phyloP scores from a whole-genome alignment of 2,329 filamentous ascomycete species.

The Anthostomella pinea region DNA sequence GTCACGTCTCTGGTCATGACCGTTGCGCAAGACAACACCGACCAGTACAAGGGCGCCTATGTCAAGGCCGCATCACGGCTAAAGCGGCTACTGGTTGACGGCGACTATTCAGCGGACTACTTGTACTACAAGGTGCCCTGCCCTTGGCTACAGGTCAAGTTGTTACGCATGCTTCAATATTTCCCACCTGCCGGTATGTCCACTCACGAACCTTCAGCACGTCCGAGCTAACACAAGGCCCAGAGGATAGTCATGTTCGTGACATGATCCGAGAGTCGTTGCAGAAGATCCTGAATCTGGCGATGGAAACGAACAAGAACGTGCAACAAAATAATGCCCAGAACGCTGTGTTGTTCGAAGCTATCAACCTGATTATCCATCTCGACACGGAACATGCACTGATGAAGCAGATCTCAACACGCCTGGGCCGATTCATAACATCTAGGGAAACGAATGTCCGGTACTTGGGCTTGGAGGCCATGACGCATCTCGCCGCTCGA shows the following conservation, averaged over 20 bases:
- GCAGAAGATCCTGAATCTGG: slow-evolving; percentile 85
- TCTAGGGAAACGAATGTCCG: slow-evolving; percentile 96
- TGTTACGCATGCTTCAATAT: slow-evolving; percentile 88
- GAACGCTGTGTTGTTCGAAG: slow-evolving; percentile 96
- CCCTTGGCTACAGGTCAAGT: slow-evolving; percentile 96
- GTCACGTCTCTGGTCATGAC: slow-evolving; percentile 96
- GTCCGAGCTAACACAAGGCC: slow-evolving; percentile 23
- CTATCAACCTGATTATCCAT: slow-evolving; percentile 97
- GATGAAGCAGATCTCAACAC: slow-evolving; percentile 92
- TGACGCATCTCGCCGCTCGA: slow-evolving; percentile 94
- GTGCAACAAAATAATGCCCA: slow-evolving; percentile 99
- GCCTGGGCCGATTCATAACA: slow-evolving; percentile 92
- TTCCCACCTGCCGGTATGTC: slow-evolving; percentile 83
- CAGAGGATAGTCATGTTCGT: slow-evolving; percentile 88
- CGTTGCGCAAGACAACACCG: slow-evolving; percentile 87
- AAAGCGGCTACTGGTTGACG: slow-evolving; percentile 87
- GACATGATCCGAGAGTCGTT: slow-evolving; percentile 89
- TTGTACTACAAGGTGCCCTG: slow-evolving; percentile 99
- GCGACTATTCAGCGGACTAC: slow-evolving; percentile 86
- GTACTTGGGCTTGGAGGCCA: slow-evolving; percentile 92
- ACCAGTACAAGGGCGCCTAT: slow-evolving; percentile 91
- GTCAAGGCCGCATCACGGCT: slow-evolving; percentile 87
- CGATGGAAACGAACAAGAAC: slow-evolving; percentile 93
- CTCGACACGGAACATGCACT: slow-evolving; percentile 90
- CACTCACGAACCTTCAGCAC: background rate